Percentiles rank a stretch among this genome's conserved stretches.
Conservation (phyloP, 768 basidiomycete species). For the Mycena rebaudengoi region DNA sequence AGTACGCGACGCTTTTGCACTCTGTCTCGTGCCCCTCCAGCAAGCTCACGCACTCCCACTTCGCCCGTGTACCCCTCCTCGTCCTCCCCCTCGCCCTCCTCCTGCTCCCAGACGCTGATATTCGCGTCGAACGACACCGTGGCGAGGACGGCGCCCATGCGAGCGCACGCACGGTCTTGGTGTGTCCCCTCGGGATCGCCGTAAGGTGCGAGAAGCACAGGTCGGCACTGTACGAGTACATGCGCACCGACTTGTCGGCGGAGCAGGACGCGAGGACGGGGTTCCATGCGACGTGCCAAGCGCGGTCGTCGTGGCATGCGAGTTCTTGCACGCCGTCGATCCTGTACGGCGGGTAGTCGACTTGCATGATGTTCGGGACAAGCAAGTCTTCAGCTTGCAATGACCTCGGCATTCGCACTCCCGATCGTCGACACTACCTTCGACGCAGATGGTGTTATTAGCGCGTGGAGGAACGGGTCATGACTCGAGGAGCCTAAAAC, state of each 20-base stretch:
- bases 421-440: background rate
- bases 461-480: background rate
- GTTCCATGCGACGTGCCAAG: conserved; percentile 93
- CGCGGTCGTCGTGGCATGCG: conserved; percentile 81
- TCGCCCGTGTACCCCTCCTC: conserved; percentile 59
- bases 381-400: no score
- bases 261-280: conserved; percentile 94
- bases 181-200: conserved; percentile 85
- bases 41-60: conserved; percentile 90
- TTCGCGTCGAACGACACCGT: conserved; percentile 95
- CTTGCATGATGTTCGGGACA: background rate
- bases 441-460: background rate
- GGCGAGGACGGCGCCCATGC: conserved; percentile 93
- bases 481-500: background rate
- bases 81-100: conserved; percentile 43
- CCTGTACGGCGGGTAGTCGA: conserved; percentile 39
- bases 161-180: conserved; percentile 85
- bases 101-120: conserved; percentile 90
- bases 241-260: conserved; percentile 88
- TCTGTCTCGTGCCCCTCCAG: conserved; percentile 97
- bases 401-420: no score
- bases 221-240: conserved; percentile 73
- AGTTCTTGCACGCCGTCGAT: conserved; percentile 45
- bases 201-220: conserved; percentile 52
- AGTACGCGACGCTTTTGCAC: conserved; percentile 92